Evolutionary conservation across 139 green algal genomes (phyloP).

Genomic region (Nannochloris sp.): DNA sequence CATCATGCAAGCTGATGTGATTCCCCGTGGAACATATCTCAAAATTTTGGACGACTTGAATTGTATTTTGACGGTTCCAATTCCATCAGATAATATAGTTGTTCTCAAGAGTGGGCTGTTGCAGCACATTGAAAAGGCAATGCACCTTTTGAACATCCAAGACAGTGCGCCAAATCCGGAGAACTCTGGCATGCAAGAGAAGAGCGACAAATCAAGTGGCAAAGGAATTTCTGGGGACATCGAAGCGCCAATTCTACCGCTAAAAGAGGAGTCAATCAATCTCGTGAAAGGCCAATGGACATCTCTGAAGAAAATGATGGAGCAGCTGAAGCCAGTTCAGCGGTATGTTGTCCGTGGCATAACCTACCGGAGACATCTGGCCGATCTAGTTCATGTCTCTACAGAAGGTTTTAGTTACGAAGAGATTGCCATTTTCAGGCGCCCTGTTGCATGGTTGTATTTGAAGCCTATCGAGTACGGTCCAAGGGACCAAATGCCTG

Average conservation of each 20-base stretch:
- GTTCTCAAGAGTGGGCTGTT: constrained; percentile 51
- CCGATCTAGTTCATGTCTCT: constrained; percentile 4
- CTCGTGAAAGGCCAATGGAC: constrained; percentile 22
- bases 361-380: constrained; percentile 33
- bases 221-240: too few species aligned
- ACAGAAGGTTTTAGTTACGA: not conserved
- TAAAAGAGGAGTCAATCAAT: constrained; percentile 10
- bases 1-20: constrained; percentile 13
- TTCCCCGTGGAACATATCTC: constrained; percentile 47
- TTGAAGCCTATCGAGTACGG: constrained; percentile 35
- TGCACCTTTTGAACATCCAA: constrained; percentile 20
- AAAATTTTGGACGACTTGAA: constrained; percentile 24
- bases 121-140: constrained; percentile 51
- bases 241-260: not conserved
- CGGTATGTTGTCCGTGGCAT: constrained; percentile 35
- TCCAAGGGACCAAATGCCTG: constrained; percentile 22
- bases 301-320: constrained; percentile 15
- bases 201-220: too few species aligned
- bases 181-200: too few species aligned
- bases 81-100: constrained; percentile 37
- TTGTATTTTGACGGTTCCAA: constrained; percentile 63
- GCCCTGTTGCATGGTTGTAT: constrained; percentile 63
- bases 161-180: not conserved
- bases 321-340: constrained; percentile 29
- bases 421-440: not conserved